Base-by-base conservation (phyloP, 345 rosid genomes). In the Microcos paniculata region DNA sequence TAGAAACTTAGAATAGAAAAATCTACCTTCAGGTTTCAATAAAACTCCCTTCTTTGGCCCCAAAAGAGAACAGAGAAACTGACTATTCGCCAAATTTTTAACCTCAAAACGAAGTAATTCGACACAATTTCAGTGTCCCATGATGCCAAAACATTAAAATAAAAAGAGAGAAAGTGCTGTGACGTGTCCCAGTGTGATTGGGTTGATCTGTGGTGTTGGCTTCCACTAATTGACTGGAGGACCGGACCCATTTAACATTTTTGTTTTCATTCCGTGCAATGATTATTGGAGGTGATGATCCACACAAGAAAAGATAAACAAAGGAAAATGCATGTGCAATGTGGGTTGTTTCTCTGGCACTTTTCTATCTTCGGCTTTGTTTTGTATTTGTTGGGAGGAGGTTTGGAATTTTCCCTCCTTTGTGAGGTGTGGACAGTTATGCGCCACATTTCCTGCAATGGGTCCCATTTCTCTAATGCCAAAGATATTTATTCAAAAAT, bases 271-370 rank as follows among this genome's bases (percentile, higher is more conserved):
- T 81, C 80, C 78, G 83, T 80, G 85, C 87, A 87, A 85, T 83
- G 87, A 85, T 85, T 78, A 65, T 76, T 78, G 82, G 75, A 42
- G 74, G 84, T 62, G 85, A 80, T 79, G 77, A 71, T 66, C 81
- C 69, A 77, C 63, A 62, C 70, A 77, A 74, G 69, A 64, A 72
- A 52, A 18, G 21, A 42, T 66, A 82, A 80, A 73, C 62, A 77
- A 82, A 59, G 30, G 65, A 15, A 30, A 76, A 72, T 77, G 89
- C 88, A 86, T 86, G 88, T 84, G 89, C 87, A 55, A 53, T 72
- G 87, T 77, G 79, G 78, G 85, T 23, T 77, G 77, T 71, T 76
- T 45, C 69, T 74, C 80, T 73, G 83, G 67, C 85, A 58, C 77
- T 62, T 82, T 76, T 35, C 82, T 59, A 79, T 76, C 79, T 77